Conservation (phyloP, 257 asterid species). For the Nicotiana undulata region DNA sequence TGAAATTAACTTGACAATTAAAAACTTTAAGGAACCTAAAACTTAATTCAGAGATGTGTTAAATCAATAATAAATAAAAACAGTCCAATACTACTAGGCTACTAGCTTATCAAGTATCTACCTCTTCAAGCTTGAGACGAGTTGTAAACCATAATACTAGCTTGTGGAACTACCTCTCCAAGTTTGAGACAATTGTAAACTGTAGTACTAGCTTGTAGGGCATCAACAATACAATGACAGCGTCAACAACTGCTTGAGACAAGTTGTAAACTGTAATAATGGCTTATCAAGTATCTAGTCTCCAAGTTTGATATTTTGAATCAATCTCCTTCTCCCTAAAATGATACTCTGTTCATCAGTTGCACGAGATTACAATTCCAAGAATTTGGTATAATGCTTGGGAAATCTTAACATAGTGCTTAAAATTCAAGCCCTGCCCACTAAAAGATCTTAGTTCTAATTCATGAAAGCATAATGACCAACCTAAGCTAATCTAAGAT, state of each 20-base stretch:
- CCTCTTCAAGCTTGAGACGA: background rate
- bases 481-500: background rate
- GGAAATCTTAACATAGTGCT: background rate
- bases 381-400: background rate
- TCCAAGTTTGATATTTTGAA: background rate
- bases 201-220: background rate
- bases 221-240: background rate
- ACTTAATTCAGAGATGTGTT: background rate
- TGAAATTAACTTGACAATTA: background rate
- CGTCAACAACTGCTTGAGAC: background rate
- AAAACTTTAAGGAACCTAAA: background rate
- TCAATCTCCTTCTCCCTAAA: background rate
- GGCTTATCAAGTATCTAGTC: background rate
- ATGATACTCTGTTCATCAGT: background rate
- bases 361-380: background rate
- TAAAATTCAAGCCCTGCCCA: background rate
- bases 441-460: background rate
- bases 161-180: background rate
- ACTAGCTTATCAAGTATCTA: background rate
- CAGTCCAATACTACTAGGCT: background rate
- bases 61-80: background rate
- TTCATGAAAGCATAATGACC: background rate
- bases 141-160: background rate
- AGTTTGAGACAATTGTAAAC: background rate
- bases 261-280: background rate